Conservation (phyloP, 148 eudicot genomes). For the Cornus kousa region DNA sequence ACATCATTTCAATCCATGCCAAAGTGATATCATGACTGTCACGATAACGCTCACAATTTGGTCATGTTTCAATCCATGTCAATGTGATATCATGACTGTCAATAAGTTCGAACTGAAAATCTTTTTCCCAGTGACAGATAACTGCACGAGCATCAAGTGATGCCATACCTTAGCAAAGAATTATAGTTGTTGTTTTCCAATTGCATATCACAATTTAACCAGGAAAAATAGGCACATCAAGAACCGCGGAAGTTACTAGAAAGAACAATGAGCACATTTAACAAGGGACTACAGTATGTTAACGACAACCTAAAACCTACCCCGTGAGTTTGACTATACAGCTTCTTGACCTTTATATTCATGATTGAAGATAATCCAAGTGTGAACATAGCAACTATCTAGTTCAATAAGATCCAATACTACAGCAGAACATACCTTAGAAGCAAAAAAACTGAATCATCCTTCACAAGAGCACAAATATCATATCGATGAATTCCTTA, state of each 20-base stretch:
- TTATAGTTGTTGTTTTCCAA: too few relatives aligned
- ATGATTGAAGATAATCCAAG: not conserved
- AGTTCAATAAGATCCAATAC: not conserved
- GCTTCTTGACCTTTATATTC: too few relatives aligned
- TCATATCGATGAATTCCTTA: not conserved
- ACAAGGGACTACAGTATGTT: not conserved
- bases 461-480: too few relatives aligned
- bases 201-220: not conserved
- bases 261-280: not conserved
- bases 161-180: not conserved
- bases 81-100: too few relatives aligned
- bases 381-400: not conserved
- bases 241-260: not conserved
- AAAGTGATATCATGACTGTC: too few relatives aligned
- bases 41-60: too few relatives aligned
- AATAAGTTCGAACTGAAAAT: too few relatives aligned
- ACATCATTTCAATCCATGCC: not conserved
- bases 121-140: not conserved
- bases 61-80: too few relatives aligned
- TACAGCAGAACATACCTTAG: not conserved
- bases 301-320: not conserved
- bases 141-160: not conserved
- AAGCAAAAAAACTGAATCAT: not conserved
- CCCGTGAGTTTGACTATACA: not conserved
- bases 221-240: not conserved